These are phyloP conservation scores for Oryza glaberrima DNA, from an alignment of 176 grass and related monocot species.

Conservation along the genomic window DNA sequence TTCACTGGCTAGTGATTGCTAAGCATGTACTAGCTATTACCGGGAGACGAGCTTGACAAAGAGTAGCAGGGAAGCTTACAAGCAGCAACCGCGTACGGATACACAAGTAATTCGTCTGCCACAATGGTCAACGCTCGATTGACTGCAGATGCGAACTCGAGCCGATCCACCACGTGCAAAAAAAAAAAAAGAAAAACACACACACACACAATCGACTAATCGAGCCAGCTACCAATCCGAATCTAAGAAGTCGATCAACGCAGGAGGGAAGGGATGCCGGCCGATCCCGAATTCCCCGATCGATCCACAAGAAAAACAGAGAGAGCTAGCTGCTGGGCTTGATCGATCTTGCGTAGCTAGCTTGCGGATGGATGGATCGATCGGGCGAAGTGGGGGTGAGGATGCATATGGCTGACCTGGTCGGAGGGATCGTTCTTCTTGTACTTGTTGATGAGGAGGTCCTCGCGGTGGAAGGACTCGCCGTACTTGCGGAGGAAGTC, in stretches of 20 bases:
- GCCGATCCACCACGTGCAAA: constrained; percentile 19
- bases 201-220: background rate
- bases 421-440: constrained; percentile 81
- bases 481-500: constrained; percentile 87
- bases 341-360: background rate
- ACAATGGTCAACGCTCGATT: background rate
- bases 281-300: background rate
- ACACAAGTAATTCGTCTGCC: background rate
- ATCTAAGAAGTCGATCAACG: background rate
- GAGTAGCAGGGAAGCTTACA: background rate
- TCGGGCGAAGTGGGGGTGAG: background rate
- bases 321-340: constrained; percentile 44
- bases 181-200: background rate
- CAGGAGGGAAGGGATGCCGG: background rate
- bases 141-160: background rate
- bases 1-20: background rate
- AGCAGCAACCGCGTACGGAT: background rate
- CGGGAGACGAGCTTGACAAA: background rate
- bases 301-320: constrained; percentile 4
- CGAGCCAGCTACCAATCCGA: background rate
- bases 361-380: background rate
- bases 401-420: constrained; percentile 48
- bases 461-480: constrained; percentile 79
- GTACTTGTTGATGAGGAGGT: constrained; percentile 90
- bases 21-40: too few species aligned